Percentiles rank a stretch among this genome's conserved stretches.
Evolutionary conservation across 78 protist genomes (phyloP).

Genomic region (Anaeramoeba ignava): DNA sequence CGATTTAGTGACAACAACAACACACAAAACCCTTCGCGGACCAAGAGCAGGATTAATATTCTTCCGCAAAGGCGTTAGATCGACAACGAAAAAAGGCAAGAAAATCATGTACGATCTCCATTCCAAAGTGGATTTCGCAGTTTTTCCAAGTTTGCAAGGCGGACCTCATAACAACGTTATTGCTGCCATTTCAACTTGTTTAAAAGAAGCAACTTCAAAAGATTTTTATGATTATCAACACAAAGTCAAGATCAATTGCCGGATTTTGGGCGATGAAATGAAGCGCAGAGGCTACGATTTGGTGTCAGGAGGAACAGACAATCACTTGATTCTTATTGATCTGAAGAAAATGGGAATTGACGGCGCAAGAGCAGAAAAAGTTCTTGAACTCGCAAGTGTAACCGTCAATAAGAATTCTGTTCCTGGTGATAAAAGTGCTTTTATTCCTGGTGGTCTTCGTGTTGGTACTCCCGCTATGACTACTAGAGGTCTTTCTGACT

Average conservation of each 20-base stretch:
- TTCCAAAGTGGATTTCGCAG: slow-evolving; percentile 40
- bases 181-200: slow-evolving; percentile 86
- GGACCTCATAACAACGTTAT: slow-evolving; percentile 97
- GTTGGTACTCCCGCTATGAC: slow-evolving; percentile 28
- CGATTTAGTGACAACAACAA: slow-evolving; percentile 98
- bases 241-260: slow-evolving; percentile 55
- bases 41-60: slow-evolving; percentile 97
- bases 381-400: slow-evolving; percentile 68
- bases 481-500: slow-evolving; percentile 15
- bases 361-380: slow-evolving; percentile 80
- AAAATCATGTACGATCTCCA: slow-evolving; percentile 37
- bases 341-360: slow-evolving; percentile 42
- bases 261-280: slow-evolving; percentile 60
- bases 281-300: slow-evolving; percentile 61
- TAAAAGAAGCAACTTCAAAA: slow-evolving; percentile 27
- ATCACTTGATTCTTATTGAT: slow-evolving; percentile 90
- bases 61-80: slow-evolving; percentile 59
- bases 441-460: slow-evolving; percentile 90
- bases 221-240: slow-evolving; percentile 69
- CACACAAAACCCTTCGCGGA: slow-evolving; percentile 97
- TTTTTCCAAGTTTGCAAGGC: slow-evolving; percentile 86
- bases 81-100: not conserved
- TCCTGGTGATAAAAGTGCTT: slow-evolving; percentile 77
- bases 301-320: slow-evolving; percentile 91
- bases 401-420: slow-evolving; percentile 94